These are phyloP conservation scores for Peltaster fructicola DNA, from an alignment of 2,329 filamentous ascomycete species.

Conservation along the genomic window DNA sequence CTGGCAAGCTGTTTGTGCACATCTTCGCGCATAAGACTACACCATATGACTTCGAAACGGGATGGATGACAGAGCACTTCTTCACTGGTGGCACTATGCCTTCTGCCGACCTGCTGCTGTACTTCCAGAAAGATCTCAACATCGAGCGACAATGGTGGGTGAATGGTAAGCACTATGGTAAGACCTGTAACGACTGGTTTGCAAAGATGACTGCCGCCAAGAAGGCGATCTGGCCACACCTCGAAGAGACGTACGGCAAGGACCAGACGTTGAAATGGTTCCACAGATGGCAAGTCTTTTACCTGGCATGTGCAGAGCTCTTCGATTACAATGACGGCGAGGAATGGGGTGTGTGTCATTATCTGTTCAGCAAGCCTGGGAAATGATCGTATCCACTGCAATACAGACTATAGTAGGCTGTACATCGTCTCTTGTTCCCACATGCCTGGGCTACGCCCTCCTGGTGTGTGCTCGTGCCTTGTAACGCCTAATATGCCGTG, in stretches of 20 bases:
- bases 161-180: conserved; percentile 48
- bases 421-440: too few relatives aligned
- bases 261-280: conserved; percentile 44
- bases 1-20: conserved; percentile 52
- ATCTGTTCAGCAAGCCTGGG: conserved; percentile 42
- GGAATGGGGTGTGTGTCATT: conserved; percentile 50
- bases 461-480: too few relatives aligned
- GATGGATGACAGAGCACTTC: conserved; percentile 60
- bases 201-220: conserved; percentile 41
- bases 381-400: too few relatives aligned
- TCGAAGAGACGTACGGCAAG: conserved; percentile 48
- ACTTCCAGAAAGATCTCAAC: conserved; percentile 45
- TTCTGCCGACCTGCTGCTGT: conserved; percentile 46
- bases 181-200: conserved; percentile 55
- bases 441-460: too few relatives aligned
- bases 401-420: too few relatives aligned
- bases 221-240: conserved; percentile 43
- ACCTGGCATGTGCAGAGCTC: conserved; percentile 52
- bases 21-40: conserved; percentile 47
- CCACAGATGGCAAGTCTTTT: conserved; percentile 55
- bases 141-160: conserved; percentile 54
- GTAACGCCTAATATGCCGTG: too few relatives aligned
- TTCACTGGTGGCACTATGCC: conserved; percentile 60
- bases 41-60: conserved; percentile 52
- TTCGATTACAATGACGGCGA: conserved; percentile 49